phyloP scores from a whole-genome alignment of 805 yeast genomes.

The Yarrowia sp. region DNA sequence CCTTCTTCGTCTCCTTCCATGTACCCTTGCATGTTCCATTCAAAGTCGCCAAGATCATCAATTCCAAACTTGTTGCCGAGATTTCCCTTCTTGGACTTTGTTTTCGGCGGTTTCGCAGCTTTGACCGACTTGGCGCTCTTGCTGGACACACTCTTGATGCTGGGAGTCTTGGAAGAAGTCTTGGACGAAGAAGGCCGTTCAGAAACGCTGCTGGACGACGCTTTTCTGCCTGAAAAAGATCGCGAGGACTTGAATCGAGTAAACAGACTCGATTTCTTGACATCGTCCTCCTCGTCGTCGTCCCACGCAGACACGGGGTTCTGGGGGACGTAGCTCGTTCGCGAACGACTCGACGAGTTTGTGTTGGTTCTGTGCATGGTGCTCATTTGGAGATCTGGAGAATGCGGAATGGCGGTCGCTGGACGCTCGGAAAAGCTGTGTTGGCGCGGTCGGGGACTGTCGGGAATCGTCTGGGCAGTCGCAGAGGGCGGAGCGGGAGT shows the following conservation, averaged over 20 bases:
- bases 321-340: neutral
- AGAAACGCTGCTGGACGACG: neutral
- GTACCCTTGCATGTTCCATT: constrained; percentile 20
- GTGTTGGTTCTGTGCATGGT: constrained; percentile 7
- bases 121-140: neutral
- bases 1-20: constrained; percentile 32
- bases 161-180: neutral
- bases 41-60: constrained; percentile 12
- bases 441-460: constrained; percentile 6
- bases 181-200: no score
- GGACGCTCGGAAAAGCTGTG: neutral
- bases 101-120: neutral
- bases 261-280: constrained; percentile 4
- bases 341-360: constrained; percentile 1
- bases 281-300: constrained; percentile 19
- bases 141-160: neutral
- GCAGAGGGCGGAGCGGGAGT: constrained; percentile 7
- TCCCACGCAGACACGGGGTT: constrained; percentile 25
- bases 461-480: constrained; percentile 15
- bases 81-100: neutral
- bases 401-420: neutral
- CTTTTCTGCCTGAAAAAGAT: neutral
- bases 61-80: constrained; percentile 11
- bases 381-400: neutral
- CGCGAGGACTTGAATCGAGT: constrained; percentile 1